Conservation (phyloP, 495 filamentous ascomycete genomes). For the Aspergillus baeticus region DNA sequence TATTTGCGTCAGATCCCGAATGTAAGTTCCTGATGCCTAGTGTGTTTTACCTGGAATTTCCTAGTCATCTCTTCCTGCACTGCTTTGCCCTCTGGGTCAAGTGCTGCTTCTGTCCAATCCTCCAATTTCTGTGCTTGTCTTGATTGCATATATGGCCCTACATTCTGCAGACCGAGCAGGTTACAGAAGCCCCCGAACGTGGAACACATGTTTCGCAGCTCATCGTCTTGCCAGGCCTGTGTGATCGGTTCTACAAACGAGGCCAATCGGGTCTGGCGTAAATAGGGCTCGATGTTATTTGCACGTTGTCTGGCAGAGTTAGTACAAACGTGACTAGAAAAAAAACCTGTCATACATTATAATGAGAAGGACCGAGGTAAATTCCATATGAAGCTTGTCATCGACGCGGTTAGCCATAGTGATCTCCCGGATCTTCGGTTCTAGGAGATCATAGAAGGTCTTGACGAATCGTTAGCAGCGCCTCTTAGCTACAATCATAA, state of each 20-base stretch:
- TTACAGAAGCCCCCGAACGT: constrained; percentile 77
- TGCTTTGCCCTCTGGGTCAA: constrained; percentile 76
- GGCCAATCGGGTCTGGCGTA: constrained; percentile 62
- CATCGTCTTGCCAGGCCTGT: constrained; percentile 72
- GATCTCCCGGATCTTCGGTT: constrained; percentile 80
- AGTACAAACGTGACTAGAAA: constrained; percentile 1
- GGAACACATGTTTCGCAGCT: constrained; percentile 65
- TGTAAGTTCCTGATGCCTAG: too few relatives aligned
- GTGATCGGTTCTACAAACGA: constrained; percentile 77
- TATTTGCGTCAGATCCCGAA: constrained; percentile 6
- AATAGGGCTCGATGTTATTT: constrained; percentile 64
- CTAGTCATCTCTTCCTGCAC: constrained; percentile 69
- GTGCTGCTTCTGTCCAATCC: constrained; percentile 76
- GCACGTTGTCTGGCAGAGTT: constrained; percentile 66
- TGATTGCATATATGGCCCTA: constrained; percentile 73
- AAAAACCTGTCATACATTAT: constrained; percentile 62
- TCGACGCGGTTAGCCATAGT: constrained; percentile 69
- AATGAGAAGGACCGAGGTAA: constrained; percentile 73
- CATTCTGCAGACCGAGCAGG: constrained; percentile 73
- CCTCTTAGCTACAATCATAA: constrained; percentile 6
- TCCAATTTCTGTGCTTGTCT: constrained; percentile 70
- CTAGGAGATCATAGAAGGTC: constrained; percentile 83
- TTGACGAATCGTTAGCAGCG: constrained; percentile 17
- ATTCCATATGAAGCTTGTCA: constrained; percentile 71
- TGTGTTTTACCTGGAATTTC: constrained; percentile 60